A percentile compares a stretch with the other conserved stretches of the same genome.
These are phyloP conservation scores for Chrysanthemum lavandulifolium DNA, from an alignment of 129 eudicot species.

Conservation along the genomic window DNA sequence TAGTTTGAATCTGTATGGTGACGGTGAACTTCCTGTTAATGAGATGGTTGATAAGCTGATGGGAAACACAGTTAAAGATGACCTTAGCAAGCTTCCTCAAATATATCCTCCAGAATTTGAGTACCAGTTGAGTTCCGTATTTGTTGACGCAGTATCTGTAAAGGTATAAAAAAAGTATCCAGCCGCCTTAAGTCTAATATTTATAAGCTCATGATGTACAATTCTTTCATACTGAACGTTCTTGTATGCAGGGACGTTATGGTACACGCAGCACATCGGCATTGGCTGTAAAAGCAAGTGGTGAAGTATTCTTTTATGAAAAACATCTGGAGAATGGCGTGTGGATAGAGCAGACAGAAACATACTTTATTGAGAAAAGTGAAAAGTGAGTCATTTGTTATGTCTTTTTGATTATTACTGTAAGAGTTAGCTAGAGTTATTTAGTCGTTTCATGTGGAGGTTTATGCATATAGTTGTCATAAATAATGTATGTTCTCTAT, in stretches of 20 bases:
- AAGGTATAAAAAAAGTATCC: slow-evolving; percentile 29
- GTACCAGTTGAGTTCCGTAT: slow-evolving; percentile 64
- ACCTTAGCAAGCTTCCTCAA: slow-evolving; percentile 52
- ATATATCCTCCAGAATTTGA: slow-evolving; percentile 54
- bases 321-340: slow-evolving; percentile 47
- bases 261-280: slow-evolving; percentile 89
- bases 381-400: slow-evolving; percentile 18
- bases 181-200: not conserved
- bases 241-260: slow-evolving; percentile 60
- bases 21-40: slow-evolving; percentile 43
- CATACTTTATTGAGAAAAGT: slow-evolving; percentile 42
- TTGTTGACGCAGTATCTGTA: slow-evolving; percentile 37
- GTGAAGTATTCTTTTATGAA: slow-evolving; percentile 61
- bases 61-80: slow-evolving; percentile 67
- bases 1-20: slow-evolving; percentile 41
- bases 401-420: not conserved
- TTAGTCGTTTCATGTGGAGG: not conserved
- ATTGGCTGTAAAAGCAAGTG: slow-evolving; percentile 43
- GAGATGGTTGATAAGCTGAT: slow-evolving; percentile 68
- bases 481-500: slow-evolving; percentile 1
- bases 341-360: slow-evolving; percentile 55
- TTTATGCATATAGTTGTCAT: not conserved
- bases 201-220: not conserved
- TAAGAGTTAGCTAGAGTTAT: not conserved
- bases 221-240: not conserved